A percentile compares a stretch with the other conserved stretches of the same genome.
These are phyloP conservation scores for Neonectria neomacrospora DNA, from an alignment of 2,329 filamentous ascomycete genomes.

Conservation along the genomic window DNA sequence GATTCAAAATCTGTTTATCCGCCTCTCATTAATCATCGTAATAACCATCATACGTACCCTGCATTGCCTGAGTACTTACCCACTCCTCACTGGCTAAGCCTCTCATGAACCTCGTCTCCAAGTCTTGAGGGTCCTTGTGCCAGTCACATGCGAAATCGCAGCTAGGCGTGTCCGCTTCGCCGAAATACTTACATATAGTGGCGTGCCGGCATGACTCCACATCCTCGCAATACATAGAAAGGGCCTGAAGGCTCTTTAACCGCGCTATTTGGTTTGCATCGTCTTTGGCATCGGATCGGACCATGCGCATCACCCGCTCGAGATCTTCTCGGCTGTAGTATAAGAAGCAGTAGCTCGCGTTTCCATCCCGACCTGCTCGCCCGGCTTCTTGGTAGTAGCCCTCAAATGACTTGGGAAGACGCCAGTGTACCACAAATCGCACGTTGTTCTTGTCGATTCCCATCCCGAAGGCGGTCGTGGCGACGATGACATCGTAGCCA, in stretches of 20 bases:
- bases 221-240: constrained; percentile 86
- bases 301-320: constrained; percentile 73
- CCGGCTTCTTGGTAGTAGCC: constrained; percentile 97
- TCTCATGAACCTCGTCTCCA: constrained; percentile 67
- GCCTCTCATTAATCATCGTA: constrained; percentile 56
- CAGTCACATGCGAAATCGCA: constrained; percentile 84
- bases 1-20: not conserved
- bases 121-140: constrained; percentile 73
- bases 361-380: constrained; percentile 88
- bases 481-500: constrained; percentile 91
- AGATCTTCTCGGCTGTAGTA: constrained; percentile 92
- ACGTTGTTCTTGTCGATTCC: constrained; percentile 97
- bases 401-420: constrained; percentile 92
- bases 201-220: constrained; percentile 79
- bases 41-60: constrained; percentile 66
- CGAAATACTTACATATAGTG: constrained; percentile 81
- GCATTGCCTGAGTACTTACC: constrained; percentile 71
- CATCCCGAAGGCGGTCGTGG: constrained; percentile 97
- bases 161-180: constrained; percentile 66
- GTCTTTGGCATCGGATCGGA: constrained; percentile 58
- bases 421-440: constrained; percentile 95
- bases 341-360: constrained; percentile 85
- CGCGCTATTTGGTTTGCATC: constrained; percentile 61
- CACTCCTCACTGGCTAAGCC: constrained; percentile 70
- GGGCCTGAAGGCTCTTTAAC: constrained; percentile 70